These are phyloP conservation scores for Fusarium hostae DNA, from an alignment of 2,329 filamentous ascomycete genomes.

Conservation along the genomic window DNA sequence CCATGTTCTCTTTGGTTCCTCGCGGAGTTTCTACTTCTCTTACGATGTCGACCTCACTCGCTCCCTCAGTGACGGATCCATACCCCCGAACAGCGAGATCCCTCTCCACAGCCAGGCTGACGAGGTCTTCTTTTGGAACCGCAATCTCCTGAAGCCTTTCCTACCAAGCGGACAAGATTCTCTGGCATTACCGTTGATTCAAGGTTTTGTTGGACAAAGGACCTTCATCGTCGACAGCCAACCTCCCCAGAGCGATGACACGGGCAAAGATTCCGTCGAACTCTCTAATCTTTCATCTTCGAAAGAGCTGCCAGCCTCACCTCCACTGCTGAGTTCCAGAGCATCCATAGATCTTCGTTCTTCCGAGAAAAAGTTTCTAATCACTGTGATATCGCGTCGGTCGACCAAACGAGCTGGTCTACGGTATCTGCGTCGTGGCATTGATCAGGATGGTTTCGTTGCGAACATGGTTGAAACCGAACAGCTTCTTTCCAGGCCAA, in stretches of 20 bases:
- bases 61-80: constrained; percentile 57
- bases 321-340: constrained; percentile 40
- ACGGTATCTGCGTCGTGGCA: constrained; percentile 87
- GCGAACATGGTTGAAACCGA: constrained; percentile 96
- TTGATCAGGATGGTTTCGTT: constrained; percentile 88
- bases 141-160: constrained; percentile 77
- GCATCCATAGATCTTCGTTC: constrained; percentile 56
- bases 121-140: constrained; percentile 91
- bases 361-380: constrained; percentile 71
- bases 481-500: constrained; percentile 82
- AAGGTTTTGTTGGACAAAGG: constrained; percentile 92
- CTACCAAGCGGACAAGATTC: constrained; percentile 76
- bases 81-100: constrained; percentile 35
- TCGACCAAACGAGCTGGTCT: constrained; percentile 88
- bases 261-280: constrained; percentile 59
- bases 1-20: constrained; percentile 84
- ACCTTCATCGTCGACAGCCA: constrained; percentile 78
- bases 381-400: constrained; percentile 93
- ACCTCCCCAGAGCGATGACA: constrained; percentile 65
- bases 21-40: constrained; percentile 91
- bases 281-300: constrained; percentile 53
- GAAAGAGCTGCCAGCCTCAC: constrained; percentile 40
- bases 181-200: constrained; percentile 84
- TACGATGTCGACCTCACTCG: constrained; percentile 94
- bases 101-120: constrained; percentile 81